Base-by-base conservation (phyloP, 371 early-diverging fungal species). In the Entomophthora muscae region DNA sequence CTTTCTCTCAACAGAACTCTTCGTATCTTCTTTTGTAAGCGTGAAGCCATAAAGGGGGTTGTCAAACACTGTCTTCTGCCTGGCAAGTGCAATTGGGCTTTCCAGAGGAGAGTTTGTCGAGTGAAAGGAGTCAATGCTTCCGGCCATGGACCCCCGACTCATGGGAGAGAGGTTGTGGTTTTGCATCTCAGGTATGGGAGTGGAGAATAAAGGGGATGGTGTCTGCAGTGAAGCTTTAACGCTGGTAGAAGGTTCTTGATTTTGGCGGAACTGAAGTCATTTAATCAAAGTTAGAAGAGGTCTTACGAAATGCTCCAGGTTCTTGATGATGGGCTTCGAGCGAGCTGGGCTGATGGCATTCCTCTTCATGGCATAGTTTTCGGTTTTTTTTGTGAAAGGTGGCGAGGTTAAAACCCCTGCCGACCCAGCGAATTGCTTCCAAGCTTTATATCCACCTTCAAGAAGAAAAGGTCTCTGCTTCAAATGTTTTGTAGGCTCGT, bases 401-500 rank as follows among this genome's bases (percentile, higher is more conserved):
- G 31, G 17, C n/a, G 27, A 64, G 0, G 66, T 67, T 31, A 63
- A 69, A 32, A 80, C 70, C 57, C 79, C 78, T 1, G 64, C 63
- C 24, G 73, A 71, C 0, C 78, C 76, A 33, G 76, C 67, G 1
- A 69, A 68, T 1, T 69, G 66, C 32, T 66, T 65, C 93, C 92
- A 91, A 0, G 78, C 87, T 53, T 75, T 68, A 70, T 86, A 87
- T 0, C 91, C 91, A 26, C 91, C 93, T 10, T 73, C 66, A n/a
- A 93, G 68, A 32, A 91, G 66, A 63, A 85, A 72, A 0, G 89
- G 89, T 57, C 68, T 66, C 17, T 74, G 66, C 32, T 68, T 66
- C 26, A 81, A 71, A 2, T 65, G 68, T 29, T 76, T 78, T 28
- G 69, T 66, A 54, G 75, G 81, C 60, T 86, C 88, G 32, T 70